Percentiles rank a stretch among this genome's conserved stretches.
Conservation (phyloP, 139 green algal species). For the Chlorella ohadii region DNA sequence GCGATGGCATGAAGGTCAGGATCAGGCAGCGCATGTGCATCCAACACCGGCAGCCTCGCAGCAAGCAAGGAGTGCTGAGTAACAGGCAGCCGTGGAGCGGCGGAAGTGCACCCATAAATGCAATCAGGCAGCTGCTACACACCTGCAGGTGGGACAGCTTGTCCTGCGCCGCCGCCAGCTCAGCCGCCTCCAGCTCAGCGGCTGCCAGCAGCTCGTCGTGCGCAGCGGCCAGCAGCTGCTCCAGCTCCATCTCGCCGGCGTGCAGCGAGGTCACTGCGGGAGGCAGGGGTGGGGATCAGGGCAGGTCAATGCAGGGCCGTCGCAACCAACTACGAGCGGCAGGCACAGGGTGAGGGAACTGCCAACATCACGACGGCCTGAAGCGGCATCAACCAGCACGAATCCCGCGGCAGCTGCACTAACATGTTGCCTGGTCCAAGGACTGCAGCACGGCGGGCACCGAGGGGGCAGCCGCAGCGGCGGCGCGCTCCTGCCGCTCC, state of each 20-base stretch:
- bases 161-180: background rate
- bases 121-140: too few species aligned
- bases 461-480: background rate
- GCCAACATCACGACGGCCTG: too few species aligned
- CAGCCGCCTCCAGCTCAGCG: background rate
- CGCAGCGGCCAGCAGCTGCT: slow-evolving; percentile 8
- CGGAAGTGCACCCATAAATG: too few species aligned
- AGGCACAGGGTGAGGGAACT: background rate
- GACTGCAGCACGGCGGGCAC: too few species aligned
- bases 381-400: too few species aligned
- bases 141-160: background rate
- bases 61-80: too few species aligned
- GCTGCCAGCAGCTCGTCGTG: slow-evolving; percentile 6
- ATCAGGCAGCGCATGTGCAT: too few species aligned
- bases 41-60: too few species aligned
- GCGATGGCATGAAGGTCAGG: too few species aligned
- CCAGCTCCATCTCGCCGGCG: slow-evolving; percentile 6
- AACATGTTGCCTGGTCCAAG: background rate
- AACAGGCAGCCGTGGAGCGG: too few species aligned
- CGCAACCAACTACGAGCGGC: too few species aligned
- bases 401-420: too few species aligned
- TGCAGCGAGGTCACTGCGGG: background rate
- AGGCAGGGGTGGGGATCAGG: background rate
- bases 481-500: background rate
- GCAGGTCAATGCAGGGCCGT: background rate